Base-by-base conservation (phyloP, 1,284 basidiomycete genomes). In the Tremellales sp. region DNA sequence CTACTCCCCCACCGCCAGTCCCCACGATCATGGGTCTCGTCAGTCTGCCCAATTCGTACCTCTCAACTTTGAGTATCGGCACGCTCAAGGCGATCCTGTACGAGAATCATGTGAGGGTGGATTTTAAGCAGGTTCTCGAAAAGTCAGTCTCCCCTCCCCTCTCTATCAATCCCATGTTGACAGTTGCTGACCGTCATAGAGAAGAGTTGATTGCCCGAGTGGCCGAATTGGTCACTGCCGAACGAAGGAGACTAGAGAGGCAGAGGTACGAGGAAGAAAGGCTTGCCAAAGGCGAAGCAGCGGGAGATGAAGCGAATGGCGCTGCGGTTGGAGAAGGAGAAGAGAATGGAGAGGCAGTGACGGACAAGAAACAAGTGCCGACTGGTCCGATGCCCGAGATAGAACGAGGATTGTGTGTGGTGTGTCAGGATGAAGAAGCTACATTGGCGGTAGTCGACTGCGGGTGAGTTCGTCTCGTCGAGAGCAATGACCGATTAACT, bases 381-480 rank as follows among this genome's bases (percentile, higher is more conserved):
- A 65, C 68, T 45, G 58, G 73, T 40, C 72, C 72, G 1, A 54
- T 61, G 48, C 66, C 70, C 0, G 68, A 70, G 25, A 68, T 80
- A 4, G 87, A 89, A 51, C 79, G 85, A 12, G 89, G 89, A 0
- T 71, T 90, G 2, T 93, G 89, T 66, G 86, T 92, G 0, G 81
- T 92, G 15, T 93, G 89, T 67, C 88, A 91, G 66, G 89, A 92
- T 58, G 86, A 90, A 49, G 89, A 92, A 58, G 89, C 89, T 0
- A 89, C 86, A 56, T 86, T 93, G 47, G 89, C 88, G 1, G 84
- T 90, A 45, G 86, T 91, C n/a, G 89, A 93, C 71, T 93, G 89
- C 80, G 89, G 89, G 85, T 88, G 66, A 43, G 84, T 79, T 2
- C 27, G n/a, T 23, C 31, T 7, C 13, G 22, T 42, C 37, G 15